Evolutionary conservation across 495 filamentous ascomycete genomes (phyloP).

Genomic region (Daldinia grandis): DNA sequence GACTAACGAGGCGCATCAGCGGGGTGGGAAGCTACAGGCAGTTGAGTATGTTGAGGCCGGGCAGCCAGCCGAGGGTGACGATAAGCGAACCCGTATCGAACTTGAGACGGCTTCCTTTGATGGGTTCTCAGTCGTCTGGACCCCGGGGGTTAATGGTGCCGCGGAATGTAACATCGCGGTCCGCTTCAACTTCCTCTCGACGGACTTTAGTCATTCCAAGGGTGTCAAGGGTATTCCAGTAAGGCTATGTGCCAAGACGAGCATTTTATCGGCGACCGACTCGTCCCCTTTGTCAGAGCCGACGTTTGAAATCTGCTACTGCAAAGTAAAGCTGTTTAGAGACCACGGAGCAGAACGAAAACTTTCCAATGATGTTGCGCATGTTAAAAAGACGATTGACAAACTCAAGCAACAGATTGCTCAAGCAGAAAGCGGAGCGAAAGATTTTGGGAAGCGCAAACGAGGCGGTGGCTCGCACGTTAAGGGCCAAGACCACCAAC

Average conservation of each 20-base stretch:
- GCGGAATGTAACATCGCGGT: conserved; percentile 84
- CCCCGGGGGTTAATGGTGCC: conserved; percentile 65
- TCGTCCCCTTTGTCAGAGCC: conserved; percentile 51
- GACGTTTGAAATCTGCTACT: conserved; percentile 80
- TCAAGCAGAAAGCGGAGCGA: conserved; percentile 87
- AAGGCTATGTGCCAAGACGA: conserved; percentile 88
- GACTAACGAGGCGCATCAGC: conserved; percentile 85
- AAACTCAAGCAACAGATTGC: conserved; percentile 91
- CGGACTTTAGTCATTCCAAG: conserved; percentile 97
- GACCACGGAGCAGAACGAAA: conserved; percentile 97
- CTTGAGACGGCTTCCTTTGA: conserved; percentile 87
- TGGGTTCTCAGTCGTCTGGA: conserved; percentile 91
- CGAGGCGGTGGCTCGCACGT: conserved; percentile 65
- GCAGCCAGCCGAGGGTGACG: conserved; percentile 72
- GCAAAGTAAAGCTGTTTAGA: conserved; percentile 95
- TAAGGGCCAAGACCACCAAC: conserved; percentile 59
- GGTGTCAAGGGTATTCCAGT: conserved; percentile 97
- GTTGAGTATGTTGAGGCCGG: conserved; percentile 90
- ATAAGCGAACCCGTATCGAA: conserved; percentile 76
- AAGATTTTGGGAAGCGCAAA: conserved; percentile 89
- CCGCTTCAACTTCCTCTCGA: conserved; percentile 97
- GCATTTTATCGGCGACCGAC: conserved; percentile 61
- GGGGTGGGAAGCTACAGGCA: conserved; percentile 85
- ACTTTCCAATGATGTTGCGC: conserved; percentile 89
- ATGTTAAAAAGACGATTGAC: conserved; percentile 92